Evolutionary conservation across 2,329 filamentous ascomycete species (phyloP).

Genomic region (Xylaria sp.): DNA sequence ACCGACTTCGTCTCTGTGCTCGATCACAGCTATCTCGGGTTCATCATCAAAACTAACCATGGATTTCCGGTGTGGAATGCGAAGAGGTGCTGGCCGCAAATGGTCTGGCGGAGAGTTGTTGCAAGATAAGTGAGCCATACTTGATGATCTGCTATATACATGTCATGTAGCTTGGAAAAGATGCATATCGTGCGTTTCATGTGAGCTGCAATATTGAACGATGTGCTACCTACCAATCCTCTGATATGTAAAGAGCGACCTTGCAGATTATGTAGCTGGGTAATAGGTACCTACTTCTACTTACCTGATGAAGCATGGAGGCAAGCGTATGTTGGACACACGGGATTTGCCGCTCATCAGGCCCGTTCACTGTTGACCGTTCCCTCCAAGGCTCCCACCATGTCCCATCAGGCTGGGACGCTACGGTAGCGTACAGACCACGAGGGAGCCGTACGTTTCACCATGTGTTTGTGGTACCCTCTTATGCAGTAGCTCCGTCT

Average conservation of each 20-base stretch:
- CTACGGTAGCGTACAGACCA: slow-evolving; percentile 4
- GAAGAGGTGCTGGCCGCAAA: slow-evolving; percentile 26
- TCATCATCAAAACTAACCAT: not conserved
- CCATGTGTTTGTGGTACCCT: not conserved
- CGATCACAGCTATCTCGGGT: not conserved
- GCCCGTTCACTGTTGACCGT: too few relatives aligned
- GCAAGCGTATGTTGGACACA: too few relatives aligned
- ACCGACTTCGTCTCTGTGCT: not conserved
- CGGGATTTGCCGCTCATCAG: too few relatives aligned
- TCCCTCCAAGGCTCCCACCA: too few relatives aligned
- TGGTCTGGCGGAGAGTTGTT: slow-evolving; percentile 7
- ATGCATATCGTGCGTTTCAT: slow-evolving; percentile 22
- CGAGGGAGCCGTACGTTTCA: slow-evolving; percentile 22
- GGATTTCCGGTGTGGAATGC: slow-evolving; percentile 18
- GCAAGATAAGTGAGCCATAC: slow-evolving; percentile 18
- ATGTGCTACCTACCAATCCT: not conserved
- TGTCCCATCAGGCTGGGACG: not conserved
- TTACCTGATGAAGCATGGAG: too few relatives aligned
- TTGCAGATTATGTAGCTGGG: not conserved
- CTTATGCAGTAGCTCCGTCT: not conserved
- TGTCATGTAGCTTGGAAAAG: not conserved
- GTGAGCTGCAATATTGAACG: not conserved
- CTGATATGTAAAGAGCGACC: slow-evolving; percentile 14
- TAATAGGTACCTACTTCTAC: not conserved
- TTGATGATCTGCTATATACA: slow-evolving; percentile 10